phyloP scores from a whole-genome alignment of 495 filamentous ascomycete genomes.

The Penicillium roqueforti region DNA sequence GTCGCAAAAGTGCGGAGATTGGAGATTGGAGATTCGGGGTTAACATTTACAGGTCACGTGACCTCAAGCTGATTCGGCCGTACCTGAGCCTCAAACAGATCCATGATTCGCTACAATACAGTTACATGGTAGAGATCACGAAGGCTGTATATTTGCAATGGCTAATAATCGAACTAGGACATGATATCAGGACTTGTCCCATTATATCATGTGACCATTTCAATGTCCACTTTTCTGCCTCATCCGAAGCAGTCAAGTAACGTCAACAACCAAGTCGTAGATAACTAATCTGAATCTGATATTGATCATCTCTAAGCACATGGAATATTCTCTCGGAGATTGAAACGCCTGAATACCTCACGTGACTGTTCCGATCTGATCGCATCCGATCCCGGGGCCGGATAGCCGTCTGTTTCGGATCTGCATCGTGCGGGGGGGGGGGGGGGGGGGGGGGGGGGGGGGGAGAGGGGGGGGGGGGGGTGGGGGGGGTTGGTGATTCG shows the following conservation, averaged over 20 bases:
- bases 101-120: too few species aligned
- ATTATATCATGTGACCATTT: neutral
- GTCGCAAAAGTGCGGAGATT: neutral
- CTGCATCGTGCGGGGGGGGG: conserved; percentile 12
- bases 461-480: too few species aligned
- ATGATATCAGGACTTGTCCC: neutral
- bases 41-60: neutral
- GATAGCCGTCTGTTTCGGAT: conserved; percentile 17
- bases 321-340: too few species aligned
- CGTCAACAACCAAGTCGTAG: neutral
- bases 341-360: neutral
- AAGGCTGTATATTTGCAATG: too few species aligned
- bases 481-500: too few species aligned
- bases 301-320: neutral
- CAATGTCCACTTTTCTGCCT: neutral
- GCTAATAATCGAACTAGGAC: too few species aligned
- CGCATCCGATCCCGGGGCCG: conserved; percentile 17
- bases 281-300: neutral
- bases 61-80: neutral
- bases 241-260: neutral
- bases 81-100: neutral
- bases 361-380: conserved; percentile 24
- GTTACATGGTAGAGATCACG: too few species aligned
- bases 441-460: too few species aligned
- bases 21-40: conserved; percentile 8